A percentile compares a stretch with the other conserved stretches of the same genome.
Evolutionary conservation across 2,329 filamentous ascomycete species (phyloP).

Genomic region (Alternaria tenuissima): DNA sequence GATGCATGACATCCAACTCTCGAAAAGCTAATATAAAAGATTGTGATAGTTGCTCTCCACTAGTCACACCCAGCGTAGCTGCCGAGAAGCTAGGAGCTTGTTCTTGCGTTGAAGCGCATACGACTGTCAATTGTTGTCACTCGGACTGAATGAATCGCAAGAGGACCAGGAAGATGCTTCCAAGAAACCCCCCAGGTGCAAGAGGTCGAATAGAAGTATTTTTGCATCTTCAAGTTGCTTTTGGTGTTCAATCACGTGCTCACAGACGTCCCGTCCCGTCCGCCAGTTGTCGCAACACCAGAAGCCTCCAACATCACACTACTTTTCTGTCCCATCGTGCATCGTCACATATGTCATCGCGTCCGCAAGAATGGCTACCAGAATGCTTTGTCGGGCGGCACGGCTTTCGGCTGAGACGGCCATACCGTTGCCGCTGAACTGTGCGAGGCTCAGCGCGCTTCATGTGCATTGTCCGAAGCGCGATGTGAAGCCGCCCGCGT

Average conservation of each 20-base stretch:
- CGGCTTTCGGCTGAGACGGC: constrained; percentile 41
- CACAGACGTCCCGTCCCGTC: not conserved
- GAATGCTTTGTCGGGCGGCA: constrained; percentile 23
- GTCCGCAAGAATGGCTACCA: constrained; percentile 13
- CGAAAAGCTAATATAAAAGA: constrained; percentile 1
- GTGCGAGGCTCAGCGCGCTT: constrained; percentile 48
- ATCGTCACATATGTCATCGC: constrained; percentile 9
- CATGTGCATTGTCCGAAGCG: constrained; percentile 49
- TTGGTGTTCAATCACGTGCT: constrained; percentile 12
- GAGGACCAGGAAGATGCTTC: not conserved
- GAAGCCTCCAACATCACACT: not conserved
- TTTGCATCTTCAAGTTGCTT: constrained; percentile 5
- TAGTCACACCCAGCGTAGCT: constrained; percentile 2
- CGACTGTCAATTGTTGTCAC: not conserved
- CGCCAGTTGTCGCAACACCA: not conserved
- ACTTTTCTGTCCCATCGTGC: constrained; percentile 3
- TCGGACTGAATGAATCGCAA: not conserved
- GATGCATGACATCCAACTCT: constrained; percentile 3
- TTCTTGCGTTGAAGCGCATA: constrained; percentile 1
- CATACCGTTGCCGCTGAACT: constrained; percentile 30
- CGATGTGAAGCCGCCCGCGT: constrained; percentile 47
- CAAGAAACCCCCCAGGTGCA: not conserved
- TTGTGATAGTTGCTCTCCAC: constrained; percentile 14
- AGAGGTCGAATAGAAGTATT: constrained; percentile 7
- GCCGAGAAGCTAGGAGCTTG: not conserved